Base-by-base conservation (phyloP, 2,329 filamentous ascomycete genomes). In the Ophiostoma sp. region DNA sequence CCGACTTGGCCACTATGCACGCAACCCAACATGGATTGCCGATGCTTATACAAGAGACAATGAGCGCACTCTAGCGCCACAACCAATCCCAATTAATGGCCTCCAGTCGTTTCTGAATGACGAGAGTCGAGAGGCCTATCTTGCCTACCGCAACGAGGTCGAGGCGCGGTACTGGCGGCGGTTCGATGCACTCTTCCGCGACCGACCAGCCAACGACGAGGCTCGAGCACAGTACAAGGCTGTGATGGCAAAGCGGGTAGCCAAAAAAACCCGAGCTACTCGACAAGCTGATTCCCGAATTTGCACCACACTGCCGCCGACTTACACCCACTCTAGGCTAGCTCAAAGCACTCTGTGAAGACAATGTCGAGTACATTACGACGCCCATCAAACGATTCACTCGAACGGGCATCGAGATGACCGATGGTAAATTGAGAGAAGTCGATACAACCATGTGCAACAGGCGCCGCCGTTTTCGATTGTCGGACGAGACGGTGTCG, bases 241-340 rank as follows among this genome's bases (percentile, higher is more conserved):
- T 12, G 15, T 42, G 15, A 42, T 42, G 39, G 39, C 39, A 42
- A 42, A 42, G 9, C 39, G 39, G 39, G 39, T 42, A 1, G 39
- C 39, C 39, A 42, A 42, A 12, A 42, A 42, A 12, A n/a, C 39
- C 39, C 39, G 39, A 42, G 39, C 39, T 42, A 12, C 39, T 42
- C 39, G 39, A 42, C 9, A 42, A 42, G 39, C 9, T 42, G 39
- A 42, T 42, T 42, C 52, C 52, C 52, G n/a, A 25, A 1, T 57
- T 57, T 93, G 90, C 75, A 85, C 90, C 17, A 85, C 91, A 1
- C 81, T 91, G 0, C 92, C 90, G 0, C 89, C 90, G 0, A 15
- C 15, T 48, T 4, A 48, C 42, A 17, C 42, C 42, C 12, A 89
- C 90, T 0, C 89, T 89, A 0, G 90, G 90, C 0, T 92, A 92